Evolutionary conservation across 1,284 basidiomycete genomes (phyloP).

Genomic region (Cutaneotrichosporon sp.): DNA sequence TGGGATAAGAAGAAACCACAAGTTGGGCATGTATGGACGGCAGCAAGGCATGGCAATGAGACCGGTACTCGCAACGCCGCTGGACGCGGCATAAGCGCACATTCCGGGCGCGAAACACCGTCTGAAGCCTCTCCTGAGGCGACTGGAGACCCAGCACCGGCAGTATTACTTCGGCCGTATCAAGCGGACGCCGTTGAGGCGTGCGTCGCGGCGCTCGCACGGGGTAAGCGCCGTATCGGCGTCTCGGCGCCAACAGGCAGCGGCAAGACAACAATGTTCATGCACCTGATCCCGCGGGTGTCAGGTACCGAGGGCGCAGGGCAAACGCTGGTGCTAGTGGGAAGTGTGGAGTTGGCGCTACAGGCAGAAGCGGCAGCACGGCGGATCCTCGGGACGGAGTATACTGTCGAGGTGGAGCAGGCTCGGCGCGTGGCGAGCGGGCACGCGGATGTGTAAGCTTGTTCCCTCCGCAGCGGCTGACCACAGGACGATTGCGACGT

Average conservation of each 20-base stretch:
- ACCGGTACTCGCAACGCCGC: too few relatives aligned
- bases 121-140: too few relatives aligned
- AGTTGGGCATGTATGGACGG: too few relatives aligned
- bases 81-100: too few relatives aligned
- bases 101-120: too few relatives aligned
- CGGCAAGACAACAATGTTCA: conserved; percentile 90
- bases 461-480: not conserved
- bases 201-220: conserved; percentile 66
- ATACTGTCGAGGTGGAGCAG: not conserved
- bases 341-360: conserved; percentile 65
- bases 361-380: conserved; percentile 76
- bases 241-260: conserved; percentile 86
- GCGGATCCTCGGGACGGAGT: conserved; percentile 57
- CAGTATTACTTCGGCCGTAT: conserved; percentile 66
- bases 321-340: conserved; percentile 40
- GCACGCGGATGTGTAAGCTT: conserved; percentile 71
- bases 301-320: not conserved
- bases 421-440: conserved; percentile 58
- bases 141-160: too few relatives aligned
- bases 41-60: too few relatives aligned
- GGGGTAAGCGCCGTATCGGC: conserved; percentile 68
- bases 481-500: conserved; percentile 79
- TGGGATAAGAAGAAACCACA: too few relatives aligned
- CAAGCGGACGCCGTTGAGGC: conserved; percentile 78
- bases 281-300: conserved; percentile 60